These are phyloP conservation scores for Psilocybe mexicana DNA, from an alignment of 1,284 basidiomycete species.

Conservation along the genomic window DNA sequence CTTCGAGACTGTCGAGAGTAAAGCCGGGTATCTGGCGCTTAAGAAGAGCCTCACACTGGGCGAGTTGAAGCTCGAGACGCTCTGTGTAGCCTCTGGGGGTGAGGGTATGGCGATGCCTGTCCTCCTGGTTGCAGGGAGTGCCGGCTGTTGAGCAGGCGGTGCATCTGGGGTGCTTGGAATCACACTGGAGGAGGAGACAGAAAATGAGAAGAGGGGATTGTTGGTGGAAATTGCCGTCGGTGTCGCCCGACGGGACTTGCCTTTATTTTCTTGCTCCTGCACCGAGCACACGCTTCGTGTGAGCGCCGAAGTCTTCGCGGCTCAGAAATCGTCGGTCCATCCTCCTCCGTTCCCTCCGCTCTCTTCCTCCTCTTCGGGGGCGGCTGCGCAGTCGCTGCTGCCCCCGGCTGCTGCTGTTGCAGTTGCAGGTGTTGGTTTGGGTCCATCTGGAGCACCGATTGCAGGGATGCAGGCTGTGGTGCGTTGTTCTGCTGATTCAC, in stretches of 20 bases:
- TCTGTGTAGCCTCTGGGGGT: constrained; percentile 80
- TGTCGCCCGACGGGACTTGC: constrained; percentile 83
- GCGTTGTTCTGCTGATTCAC: constrained; percentile 29
- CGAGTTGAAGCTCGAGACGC: constrained; percentile 72
- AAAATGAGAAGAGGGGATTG: constrained; percentile 18
- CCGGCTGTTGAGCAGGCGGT: constrained; percentile 79
- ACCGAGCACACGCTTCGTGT: constrained; percentile 85
- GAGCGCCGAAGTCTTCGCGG: constrained; percentile 78
- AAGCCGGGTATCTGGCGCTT: constrained; percentile 70
- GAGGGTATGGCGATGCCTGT: constrained; percentile 79
- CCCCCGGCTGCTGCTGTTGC: constrained; percentile 34
- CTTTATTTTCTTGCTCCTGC: constrained; percentile 92
- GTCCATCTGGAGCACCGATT: constrained; percentile 67
- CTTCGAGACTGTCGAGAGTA: constrained; percentile 63
- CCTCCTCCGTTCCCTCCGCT: constrained; percentile 53
- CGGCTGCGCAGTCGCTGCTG: constrained; percentile 38
- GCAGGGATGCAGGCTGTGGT: constrained; percentile 45
- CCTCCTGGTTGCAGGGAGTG: constrained; percentile 78
- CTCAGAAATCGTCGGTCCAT: constrained; percentile 55
- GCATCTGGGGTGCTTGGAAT: constrained; percentile 82
- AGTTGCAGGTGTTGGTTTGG: constrained; percentile 51
- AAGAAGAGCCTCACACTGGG: constrained; percentile 72
- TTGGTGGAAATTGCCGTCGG: constrained; percentile 77
- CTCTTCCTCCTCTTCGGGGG: constrained; percentile 58
- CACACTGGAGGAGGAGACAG: constrained; percentile 57